A percentile compares a stretch with the other conserved stretches of the same genome.
Evolutionary conservation across 1,284 basidiomycete genomes (phyloP).

Genomic region (Irpex rosettiformis): DNA sequence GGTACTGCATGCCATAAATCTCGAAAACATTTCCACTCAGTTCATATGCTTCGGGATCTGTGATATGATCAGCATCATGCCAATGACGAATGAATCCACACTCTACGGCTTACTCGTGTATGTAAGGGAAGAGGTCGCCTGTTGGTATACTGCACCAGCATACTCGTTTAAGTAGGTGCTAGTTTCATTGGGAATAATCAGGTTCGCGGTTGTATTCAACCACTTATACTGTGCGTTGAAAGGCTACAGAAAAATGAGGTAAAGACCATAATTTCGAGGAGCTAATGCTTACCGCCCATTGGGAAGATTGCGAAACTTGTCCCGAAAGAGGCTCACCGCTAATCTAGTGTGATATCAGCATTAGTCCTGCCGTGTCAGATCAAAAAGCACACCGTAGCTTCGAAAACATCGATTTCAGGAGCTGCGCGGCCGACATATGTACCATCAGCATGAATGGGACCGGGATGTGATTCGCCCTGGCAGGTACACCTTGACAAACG

Average conservation of each 20-base stretch:
- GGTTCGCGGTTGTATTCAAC: constrained; percentile 39
- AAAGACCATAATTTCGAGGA: background rate
- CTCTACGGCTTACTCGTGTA: constrained; percentile 23
- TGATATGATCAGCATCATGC: constrained; percentile 66
- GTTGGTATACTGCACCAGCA: constrained; percentile 51
- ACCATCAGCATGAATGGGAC: constrained; percentile 57
- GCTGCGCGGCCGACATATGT: constrained; percentile 75
- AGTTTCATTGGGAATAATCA: constrained; percentile 41
- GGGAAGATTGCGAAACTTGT: constrained; percentile 44
- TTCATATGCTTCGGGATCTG: constrained; percentile 28
- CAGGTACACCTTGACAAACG: constrained; percentile 84
- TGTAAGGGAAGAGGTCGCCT: constrained; percentile 37
- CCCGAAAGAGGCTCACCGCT: constrained; percentile 20
- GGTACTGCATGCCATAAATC: constrained; percentile 28
- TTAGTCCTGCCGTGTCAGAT: too few relatives aligned
- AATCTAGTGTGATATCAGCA: constrained; percentile 9
- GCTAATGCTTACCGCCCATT: constrained; percentile 37
- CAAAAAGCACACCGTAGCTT: constrained; percentile 54
- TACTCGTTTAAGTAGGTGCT: constrained; percentile 50
- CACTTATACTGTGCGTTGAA: constrained; percentile 43
- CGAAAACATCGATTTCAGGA: constrained; percentile 85
- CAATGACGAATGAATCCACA: constrained; percentile 64
- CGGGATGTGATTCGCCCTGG: constrained; percentile 77
- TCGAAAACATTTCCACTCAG: constrained; percentile 19
- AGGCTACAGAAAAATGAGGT: constrained; percentile 30